Evolutionary conservation across 345 rosid species (phyloP).

Genomic region (Pistacia atlantica): DNA sequence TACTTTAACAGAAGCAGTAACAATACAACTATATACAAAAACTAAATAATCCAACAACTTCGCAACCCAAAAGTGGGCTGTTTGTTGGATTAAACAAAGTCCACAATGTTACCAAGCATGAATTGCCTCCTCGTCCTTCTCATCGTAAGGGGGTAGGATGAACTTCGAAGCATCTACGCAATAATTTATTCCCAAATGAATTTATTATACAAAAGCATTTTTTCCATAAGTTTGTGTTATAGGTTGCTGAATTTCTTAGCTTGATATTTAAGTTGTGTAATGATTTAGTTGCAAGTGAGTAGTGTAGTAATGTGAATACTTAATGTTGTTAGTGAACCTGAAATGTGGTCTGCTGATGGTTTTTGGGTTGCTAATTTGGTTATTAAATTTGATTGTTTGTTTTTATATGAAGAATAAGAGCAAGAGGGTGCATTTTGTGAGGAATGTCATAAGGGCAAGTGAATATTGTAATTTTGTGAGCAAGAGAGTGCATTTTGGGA

Average conservation of each 20-base stretch:
- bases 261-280: no score
- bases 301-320: neutral
- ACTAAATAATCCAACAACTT: no score
- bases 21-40: no score
- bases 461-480: constrained; percentile 13
- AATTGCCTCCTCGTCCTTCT: constrained; percentile 28
- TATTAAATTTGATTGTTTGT: neutral
- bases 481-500: constrained; percentile 24
- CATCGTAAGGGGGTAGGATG: constrained; percentile 24
- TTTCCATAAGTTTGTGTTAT: no score
- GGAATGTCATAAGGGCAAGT: constrained; percentile 37
- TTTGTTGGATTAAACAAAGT: constrained; percentile 32
- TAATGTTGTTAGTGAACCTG: neutral
- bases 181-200: no score
- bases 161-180: neutral
- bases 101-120: constrained; percentile 21
- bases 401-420: constrained; percentile 28
- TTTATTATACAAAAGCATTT: no score
- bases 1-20: no score
- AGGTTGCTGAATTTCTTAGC: no score
- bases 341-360: no score
- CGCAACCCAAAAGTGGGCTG: constrained; percentile 23
- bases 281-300: neutral
- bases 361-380: neutral
- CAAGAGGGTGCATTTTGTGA: constrained; percentile 33